Base-by-base conservation (phyloP, 1,284 basidiomycete species). In the Ceratorhiza oryzae-sativae region DNA sequence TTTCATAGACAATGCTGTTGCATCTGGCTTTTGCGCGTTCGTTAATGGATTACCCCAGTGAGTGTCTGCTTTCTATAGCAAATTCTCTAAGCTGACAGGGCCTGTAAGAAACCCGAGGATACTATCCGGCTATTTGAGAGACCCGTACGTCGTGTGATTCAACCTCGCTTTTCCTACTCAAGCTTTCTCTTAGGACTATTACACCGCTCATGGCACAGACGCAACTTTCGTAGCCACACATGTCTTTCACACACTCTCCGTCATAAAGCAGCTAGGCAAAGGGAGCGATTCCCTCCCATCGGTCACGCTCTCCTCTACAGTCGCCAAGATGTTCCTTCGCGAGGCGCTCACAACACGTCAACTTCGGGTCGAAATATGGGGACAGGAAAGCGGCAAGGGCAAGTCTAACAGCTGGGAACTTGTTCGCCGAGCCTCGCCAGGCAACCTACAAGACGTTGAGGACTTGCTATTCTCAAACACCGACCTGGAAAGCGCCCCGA, bases 381-480 rank as follows among this genome's bases (percentile, higher is more conserved):
- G 83, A 12, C 88, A 91, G 0, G 91, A 92, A 76, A 83, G 87
- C 5, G 90, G 87, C 0, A 87, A 87, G 73, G 90, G 88, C 10
- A 95, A 91, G 81, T 92, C 90, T 79, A 86, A 85, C 18, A 80
- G 85, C 75, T 46, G 53, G 46, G 62, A 59, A 68, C 34, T 48
- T 51, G 75, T 49, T 58, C 27, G 13, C n/a, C 67, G 93, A 90
- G 95, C 95, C 0, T 96, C 94, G 3, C 97, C 97, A 0, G 97
- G 97, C 62, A 99, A 99, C 79, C 82, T 99, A 10, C 92, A 94
- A 78, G 90, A 92, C 32, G 89, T 99, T 15, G 97, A 99, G 80
- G 97, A 98, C 76, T 83, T 99, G 20, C 85, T 99, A 12, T 99
- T 99, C 79, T 85, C 85, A 27, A 89, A 91, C 76, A 88, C 89